A percentile compares a stretch with the other conserved stretches of the same genome.
phyloP scores from a whole-genome alignment of 1,284 basidiomycete genomes.

The Cryptococcus sp. region DNA sequence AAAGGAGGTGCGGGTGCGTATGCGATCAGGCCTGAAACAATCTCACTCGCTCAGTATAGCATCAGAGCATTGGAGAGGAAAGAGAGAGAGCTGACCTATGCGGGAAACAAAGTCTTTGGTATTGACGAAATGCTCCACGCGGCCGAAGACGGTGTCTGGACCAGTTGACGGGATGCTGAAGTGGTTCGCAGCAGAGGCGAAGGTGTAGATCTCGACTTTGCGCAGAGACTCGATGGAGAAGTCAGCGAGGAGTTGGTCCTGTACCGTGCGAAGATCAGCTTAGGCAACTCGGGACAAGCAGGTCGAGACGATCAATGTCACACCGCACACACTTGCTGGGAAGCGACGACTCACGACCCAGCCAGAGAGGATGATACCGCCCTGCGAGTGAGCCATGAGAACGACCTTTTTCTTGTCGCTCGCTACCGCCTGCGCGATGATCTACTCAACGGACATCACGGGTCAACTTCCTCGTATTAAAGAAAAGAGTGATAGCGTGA shows the following conservation, averaged over 20 bases:
- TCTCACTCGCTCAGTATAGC: background rate
- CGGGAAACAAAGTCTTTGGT: conserved; percentile 35
- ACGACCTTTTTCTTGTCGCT: conserved; percentile 34
- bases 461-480: too few species aligned
- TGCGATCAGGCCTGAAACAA: conserved; percentile 23
- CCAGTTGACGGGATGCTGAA: conserved; percentile 25
- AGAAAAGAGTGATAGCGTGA: background rate
- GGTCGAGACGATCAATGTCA: background rate
- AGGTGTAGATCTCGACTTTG: conserved; percentile 47
- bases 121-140: conserved; percentile 45
- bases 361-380: conserved; percentile 38
- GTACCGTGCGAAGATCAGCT: background rate
- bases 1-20: conserved; percentile 20
- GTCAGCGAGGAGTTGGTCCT: conserved; percentile 40
- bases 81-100: conserved; percentile 25
- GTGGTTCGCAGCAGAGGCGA: conserved; percentile 45
- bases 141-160: conserved; percentile 17
- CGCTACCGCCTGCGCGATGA: conserved; percentile 25
- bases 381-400: conserved; percentile 43
- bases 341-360: conserved; percentile 27
- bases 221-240: conserved; percentile 27
- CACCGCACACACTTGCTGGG: background rate
- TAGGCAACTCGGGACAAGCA: background rate
- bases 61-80: background rate
- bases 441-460: conserved; percentile 2